Base-by-base conservation (phyloP, 2,329 filamentous ascomycete species). In the Dactylellina parvicollis region DNA sequence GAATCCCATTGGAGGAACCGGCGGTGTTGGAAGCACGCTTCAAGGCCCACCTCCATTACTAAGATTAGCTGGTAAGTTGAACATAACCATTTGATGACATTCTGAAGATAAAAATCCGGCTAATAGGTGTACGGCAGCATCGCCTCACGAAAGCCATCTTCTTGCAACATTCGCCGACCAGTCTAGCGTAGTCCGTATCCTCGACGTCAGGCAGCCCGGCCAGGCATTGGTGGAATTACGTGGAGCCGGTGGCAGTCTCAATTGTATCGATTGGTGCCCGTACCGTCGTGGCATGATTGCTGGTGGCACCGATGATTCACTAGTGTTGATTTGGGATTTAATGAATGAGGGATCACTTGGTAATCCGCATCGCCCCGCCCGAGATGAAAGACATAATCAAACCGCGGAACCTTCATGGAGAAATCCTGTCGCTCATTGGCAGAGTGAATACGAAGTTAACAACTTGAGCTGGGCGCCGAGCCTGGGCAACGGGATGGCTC, bases 161-260 rank as follows among this genome's bases (percentile, higher is more conserved):
- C 87, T 99, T 34, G 94, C 94, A n/a, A 99, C 95, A 0, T 98
- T 99, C 80, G 94, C 95, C 16, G 90, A 92, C 79, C 95, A 98
- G 80, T 96, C 92, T 2, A 93, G 90, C 78, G 84, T 96, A 32
- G 93, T 99, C 79, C 92, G 95, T 50, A 96, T 99, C 61, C 88
- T 99, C 28, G 95, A 99, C 79, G 94, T 98, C 2, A 90, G 95
- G 52, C 95, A 99, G 81, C 95, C 95, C 0, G 95, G 95, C 4
- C 95, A 97, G 81, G 95, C 95, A 1, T 86, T 99, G 3, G 87
- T 99, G 24, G 95, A 99, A 80, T 88, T 99, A 36, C 91, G 91
- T 50, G 95, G 95, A 20, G 94, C 99, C 79, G 87, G 88, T 20
- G 90, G 92, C 3, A 82, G 92, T 5, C 86, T 99, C 66, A 98